phyloP scores from a whole-genome alignment of 108 stramenopile species.

The Nannochloropsis gaditana region DNA sequence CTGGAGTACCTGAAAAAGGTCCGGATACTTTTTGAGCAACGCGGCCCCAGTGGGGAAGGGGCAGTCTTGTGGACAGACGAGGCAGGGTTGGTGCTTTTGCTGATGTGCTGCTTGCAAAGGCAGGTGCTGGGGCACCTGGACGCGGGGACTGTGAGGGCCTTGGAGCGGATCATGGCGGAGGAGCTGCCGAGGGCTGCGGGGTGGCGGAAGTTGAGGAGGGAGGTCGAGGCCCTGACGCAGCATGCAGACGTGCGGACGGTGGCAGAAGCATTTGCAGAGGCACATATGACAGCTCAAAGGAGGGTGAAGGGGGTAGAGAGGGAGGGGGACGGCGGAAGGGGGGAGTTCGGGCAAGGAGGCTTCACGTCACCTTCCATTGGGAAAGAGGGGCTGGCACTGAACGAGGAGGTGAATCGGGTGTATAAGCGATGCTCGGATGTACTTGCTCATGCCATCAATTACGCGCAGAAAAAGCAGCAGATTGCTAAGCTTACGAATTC shows the following conservation, averaged over 20 bases:
- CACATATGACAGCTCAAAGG: constrained; percentile 10
- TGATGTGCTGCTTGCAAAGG: not conserved
- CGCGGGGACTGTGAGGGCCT: not conserved
- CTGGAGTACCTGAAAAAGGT: not conserved
- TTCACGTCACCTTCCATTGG: not conserved
- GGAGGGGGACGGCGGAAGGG: not conserved
- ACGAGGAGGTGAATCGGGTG: not conserved
- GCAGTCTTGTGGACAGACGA: not conserved
- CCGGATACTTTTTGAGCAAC: not conserved
- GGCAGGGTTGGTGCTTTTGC: not conserved
- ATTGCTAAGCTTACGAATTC: not conserved
- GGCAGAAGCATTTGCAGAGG: constrained; percentile 8
- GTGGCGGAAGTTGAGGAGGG: not conserved
- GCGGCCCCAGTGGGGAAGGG: not conserved
- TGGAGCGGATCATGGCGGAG: not conserved
- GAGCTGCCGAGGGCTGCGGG: not conserved
- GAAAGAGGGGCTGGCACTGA: constrained; percentile 14
- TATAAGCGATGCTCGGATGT: not conserved
- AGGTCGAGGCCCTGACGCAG: not conserved
- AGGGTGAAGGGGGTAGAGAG: not conserved
- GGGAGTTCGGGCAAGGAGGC: not conserved
- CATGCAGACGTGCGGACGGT: not conserved
- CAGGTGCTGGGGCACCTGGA: not conserved
- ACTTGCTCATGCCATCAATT: not conserved
- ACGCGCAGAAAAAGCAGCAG: not conserved